Conservation (phyloP, 495 filamentous ascomycete genomes). For the Penicillium odoratum region DNA sequence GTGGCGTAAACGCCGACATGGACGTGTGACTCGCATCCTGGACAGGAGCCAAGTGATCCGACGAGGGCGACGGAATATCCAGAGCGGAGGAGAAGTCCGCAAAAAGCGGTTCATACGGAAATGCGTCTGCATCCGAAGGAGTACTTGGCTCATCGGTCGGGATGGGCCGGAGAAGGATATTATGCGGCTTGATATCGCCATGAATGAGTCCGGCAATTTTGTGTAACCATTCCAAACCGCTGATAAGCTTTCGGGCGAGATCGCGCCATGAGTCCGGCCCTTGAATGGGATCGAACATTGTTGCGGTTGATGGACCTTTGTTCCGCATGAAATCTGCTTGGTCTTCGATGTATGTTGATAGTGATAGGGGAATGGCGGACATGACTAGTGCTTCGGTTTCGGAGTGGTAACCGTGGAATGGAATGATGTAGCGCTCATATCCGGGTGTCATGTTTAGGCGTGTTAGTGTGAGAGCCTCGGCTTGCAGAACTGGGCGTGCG, state of each 20-base stretch:
- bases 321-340: conserved; percentile 31
- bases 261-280: conserved; percentile 41
- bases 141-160: conserved; percentile 7
- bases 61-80: conserved; percentile 17
- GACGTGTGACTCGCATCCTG: conserved; percentile 25
- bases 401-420: conserved; percentile 56
- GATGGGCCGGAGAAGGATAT: conserved; percentile 37
- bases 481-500: conserved; percentile 47
- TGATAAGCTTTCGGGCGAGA: conserved; percentile 50
- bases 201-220: conserved; percentile 42
- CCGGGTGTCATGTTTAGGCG: conserved; percentile 40
- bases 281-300: conserved; percentile 54
- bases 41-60: not conserved
- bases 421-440: conserved; percentile 45
- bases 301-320: conserved; percentile 37
- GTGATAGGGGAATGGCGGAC: conserved; percentile 47
- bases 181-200: conserved; percentile 47
- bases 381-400: conserved; percentile 53
- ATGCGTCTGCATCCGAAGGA: conserved; percentile 13
- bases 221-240: conserved; percentile 55
- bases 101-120: conserved; percentile 48
- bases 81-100: conserved; percentile 63
- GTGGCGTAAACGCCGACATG: conserved; percentile 53
- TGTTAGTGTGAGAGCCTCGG: conserved; percentile 55
- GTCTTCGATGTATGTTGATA: conserved; percentile 51